Percentiles rank a stretch among this genome's conserved stretches.
Evolutionary conservation across 2,329 filamentous ascomycete genomes (phyloP).

Genomic region (Penicillium carneum): DNA sequence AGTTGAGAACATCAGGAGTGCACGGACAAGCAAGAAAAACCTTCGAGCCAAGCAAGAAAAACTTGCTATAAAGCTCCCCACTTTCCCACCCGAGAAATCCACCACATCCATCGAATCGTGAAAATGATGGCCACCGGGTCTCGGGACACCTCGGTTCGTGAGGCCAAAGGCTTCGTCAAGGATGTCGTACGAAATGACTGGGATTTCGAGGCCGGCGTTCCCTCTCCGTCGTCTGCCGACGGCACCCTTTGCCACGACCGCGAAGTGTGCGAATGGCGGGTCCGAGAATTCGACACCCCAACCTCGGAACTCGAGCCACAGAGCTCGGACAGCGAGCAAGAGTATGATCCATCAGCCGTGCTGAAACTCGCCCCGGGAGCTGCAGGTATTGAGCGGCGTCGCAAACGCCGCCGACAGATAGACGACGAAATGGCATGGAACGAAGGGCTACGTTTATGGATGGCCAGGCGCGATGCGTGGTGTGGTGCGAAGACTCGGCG

Average conservation of each 20-base stretch:
- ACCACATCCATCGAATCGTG: constrained; percentile 24
- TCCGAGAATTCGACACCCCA: constrained; percentile 48
- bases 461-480: constrained; percentile 80
- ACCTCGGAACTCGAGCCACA: constrained; percentile 48
- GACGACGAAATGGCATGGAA: constrained; percentile 79
- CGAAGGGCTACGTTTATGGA: constrained; percentile 79
- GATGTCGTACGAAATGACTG: constrained; percentile 54
- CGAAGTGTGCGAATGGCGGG: constrained; percentile 47
- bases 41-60: constrained; percentile 23
- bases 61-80: constrained; percentile 27
- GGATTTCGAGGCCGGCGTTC: constrained; percentile 43
- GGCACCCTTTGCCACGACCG: constrained; percentile 34
- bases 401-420: constrained; percentile 64
- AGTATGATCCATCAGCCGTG: constrained; percentile 18
- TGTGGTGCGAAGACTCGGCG: constrained; percentile 67
- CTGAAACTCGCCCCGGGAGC: constrained; percentile 46
- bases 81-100: constrained; percentile 17
- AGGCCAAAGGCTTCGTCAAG: constrained; percentile 52
- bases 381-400: constrained; percentile 60
- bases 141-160: constrained; percentile 51
- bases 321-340: constrained; percentile 28
- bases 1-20: not conserved
- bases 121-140: constrained; percentile 37
- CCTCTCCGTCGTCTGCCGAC: constrained; percentile 31
- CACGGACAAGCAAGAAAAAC: constrained; percentile 19